Conservation (phyloP, 768 basidiomycete genomes). For the Leucogyrophana mollusca region DNA sequence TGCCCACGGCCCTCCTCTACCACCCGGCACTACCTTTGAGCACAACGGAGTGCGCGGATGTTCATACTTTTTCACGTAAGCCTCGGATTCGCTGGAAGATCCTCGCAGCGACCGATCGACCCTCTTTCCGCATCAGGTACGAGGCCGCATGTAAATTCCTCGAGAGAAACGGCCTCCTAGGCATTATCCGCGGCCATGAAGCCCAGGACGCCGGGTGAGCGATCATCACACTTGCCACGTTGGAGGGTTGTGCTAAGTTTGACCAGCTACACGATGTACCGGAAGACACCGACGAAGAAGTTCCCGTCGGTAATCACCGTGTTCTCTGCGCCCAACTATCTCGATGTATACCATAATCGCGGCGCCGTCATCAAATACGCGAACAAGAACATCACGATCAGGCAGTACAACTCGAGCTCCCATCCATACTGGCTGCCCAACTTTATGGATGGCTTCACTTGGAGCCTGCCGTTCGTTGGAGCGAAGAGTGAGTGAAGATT, state of each 20-base stretch:
- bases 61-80: slow-evolving; percentile 90
- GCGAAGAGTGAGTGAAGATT: slow-evolving; percentile 78
- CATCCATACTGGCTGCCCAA: slow-evolving; percentile 97
- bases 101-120: neutral
- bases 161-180: slow-evolving; percentile 85
- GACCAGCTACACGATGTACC: slow-evolving; percentile 87
- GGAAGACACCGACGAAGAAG: slow-evolving; percentile 91
- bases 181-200: slow-evolving; percentile 95
- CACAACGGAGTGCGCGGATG: slow-evolving; percentile 90
- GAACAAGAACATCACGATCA: slow-evolving; percentile 94
- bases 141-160: slow-evolving; percentile 95
- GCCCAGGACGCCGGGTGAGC: slow-evolving; percentile 93
- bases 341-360: slow-evolving; percentile 96
- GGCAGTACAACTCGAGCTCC: slow-evolving; percentile 77
- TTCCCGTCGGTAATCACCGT: slow-evolving; percentile 98
- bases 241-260: neutral
- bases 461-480: slow-evolving; percentile 97
- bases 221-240: too few species aligned
- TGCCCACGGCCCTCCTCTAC: slow-evolving; percentile 49
- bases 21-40: slow-evolving; percentile 59
- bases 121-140: slow-evolving; percentile 46
- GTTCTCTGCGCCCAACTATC: slow-evolving; percentile 96
- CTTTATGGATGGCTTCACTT: slow-evolving; percentile 98
- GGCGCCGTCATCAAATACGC: slow-evolving; percentile 97
- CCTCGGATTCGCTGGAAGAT: slow-evolving; percentile 7